Evolutionary conservation across 2,329 filamentous ascomycete species (phyloP).

Genomic region (Xylariales sp.): DNA sequence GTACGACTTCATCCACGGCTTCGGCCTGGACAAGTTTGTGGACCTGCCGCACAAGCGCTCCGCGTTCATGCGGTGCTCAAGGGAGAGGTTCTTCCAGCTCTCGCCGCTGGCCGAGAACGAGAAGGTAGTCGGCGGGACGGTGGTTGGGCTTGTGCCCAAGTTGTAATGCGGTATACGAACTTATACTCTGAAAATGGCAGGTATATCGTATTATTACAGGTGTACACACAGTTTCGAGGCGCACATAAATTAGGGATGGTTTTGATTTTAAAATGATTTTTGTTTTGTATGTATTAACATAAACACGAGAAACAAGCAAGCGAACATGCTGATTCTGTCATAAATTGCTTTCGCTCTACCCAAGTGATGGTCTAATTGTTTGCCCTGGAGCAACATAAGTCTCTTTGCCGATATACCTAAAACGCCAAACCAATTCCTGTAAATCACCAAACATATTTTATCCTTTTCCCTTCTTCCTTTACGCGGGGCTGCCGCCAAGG

Average conservation of each 20-base stretch:
- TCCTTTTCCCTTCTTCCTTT: slow-evolving; percentile 3
- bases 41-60: slow-evolving; percentile 70
- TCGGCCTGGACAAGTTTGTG: slow-evolving; percentile 67
- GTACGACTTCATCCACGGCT: slow-evolving; percentile 72
- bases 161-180: slow-evolving; percentile 28
- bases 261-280: no score
- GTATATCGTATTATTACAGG: no score
- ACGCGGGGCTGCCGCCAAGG: slow-evolving; percentile 19
- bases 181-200: no score
- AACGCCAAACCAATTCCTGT: slow-evolving; percentile 4
- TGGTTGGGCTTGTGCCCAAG: slow-evolving; percentile 50
- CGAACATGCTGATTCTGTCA: no score
- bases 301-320: no score
- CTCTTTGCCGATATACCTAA: no score
- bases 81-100: slow-evolving; percentile 67
- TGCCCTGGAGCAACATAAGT: no score
- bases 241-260: no score
- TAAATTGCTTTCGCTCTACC: no score
- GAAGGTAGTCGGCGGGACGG: slow-evolving; percentile 50
- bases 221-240: no score
- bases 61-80: slow-evolving; percentile 59
- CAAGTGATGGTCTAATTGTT: no score
- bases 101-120: slow-evolving; percentile 54
- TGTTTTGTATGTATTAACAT: no score
- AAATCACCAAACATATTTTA: background rate